Percentiles rank a stretch among this genome's conserved stretches.
Conservation (phyloP, 257 asterid species). For the Fraxinus cuspidata region DNA sequence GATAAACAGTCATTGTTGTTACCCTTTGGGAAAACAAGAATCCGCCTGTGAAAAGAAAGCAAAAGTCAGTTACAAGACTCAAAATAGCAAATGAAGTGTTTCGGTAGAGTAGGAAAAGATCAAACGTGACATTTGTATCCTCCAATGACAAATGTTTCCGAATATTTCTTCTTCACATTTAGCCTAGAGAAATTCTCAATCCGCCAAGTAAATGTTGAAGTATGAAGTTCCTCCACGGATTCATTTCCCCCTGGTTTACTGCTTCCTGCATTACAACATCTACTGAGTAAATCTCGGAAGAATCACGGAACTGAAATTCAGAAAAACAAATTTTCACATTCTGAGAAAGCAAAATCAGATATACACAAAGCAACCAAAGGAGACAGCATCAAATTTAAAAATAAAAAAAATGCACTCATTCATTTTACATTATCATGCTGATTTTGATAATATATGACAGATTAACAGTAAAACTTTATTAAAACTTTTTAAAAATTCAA, state of each 20-base stretch:
- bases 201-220: slow-evolving; percentile 52
- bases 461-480: not conserved
- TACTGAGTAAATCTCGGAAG: not conserved
- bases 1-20: slow-evolving; percentile 45
- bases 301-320: not conserved
- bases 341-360: not conserved
- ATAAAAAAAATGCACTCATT: not conserved
- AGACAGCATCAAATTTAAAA: not conserved
- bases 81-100: not conserved
- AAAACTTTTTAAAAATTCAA: not conserved
- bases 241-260: slow-evolving; percentile 18
- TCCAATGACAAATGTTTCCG: slow-evolving; percentile 47
- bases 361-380: not conserved
- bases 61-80: not conserved
- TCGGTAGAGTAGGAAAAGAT: not conserved
- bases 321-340: not conserved
- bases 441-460: not conserved
- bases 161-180: slow-evolving; percentile 46
- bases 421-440: not conserved
- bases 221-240: slow-evolving; percentile 36
- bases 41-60: slow-evolving; percentile 44
- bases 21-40: slow-evolving; percentile 53
- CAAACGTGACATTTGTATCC: slow-evolving; percentile 51
- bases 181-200: slow-evolving; percentile 50
- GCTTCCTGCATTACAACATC: not conserved